Conservation (phyloP, 345 rosid genomes). For the Kandelia obovata region DNA sequence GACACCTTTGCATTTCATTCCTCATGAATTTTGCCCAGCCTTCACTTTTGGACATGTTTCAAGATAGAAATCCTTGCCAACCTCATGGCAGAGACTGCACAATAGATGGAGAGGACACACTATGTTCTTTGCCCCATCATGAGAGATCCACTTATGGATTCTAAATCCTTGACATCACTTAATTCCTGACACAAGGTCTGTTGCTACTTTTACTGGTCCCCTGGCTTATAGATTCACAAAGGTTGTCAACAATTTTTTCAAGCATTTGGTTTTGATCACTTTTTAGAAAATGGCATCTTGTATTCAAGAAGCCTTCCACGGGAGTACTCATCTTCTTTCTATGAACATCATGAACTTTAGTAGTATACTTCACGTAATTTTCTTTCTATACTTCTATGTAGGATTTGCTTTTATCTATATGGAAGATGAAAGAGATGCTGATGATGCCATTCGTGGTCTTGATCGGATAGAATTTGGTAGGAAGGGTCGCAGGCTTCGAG, state of each 20-base stretch:
- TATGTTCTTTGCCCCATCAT: conserved; percentile 62
- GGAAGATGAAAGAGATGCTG: conserved; percentile 98
- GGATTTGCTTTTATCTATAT: conserved; percentile 93
- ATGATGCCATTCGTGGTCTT: conserved; percentile 93
- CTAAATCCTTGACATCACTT: conserved; percentile 87
- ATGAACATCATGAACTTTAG: background rate
- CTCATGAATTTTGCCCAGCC: conserved; percentile 70
- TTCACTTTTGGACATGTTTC: conserved; percentile 66
- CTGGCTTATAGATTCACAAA: conserved; percentile 57
- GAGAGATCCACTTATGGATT: conserved; percentile 76
- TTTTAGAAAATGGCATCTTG: conserved; percentile 22
- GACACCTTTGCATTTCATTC: conserved; percentile 69
- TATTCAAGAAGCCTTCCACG: conserved; percentile 35
- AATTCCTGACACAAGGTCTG: conserved; percentile 83
- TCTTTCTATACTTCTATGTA: conserved; percentile 19
- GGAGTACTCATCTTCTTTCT: conserved; percentile 30
- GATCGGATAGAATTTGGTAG: conserved; percentile 79
- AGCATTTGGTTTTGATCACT: conserved; percentile 31
- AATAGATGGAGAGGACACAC: conserved; percentile 61
- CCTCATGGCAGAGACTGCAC: conserved; percentile 71
- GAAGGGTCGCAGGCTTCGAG: conserved; percentile 92
- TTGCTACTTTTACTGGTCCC: conserved; percentile 66
- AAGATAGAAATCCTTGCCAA: conserved; percentile 54
- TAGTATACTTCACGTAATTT: background rate
- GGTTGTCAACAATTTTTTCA: conserved; percentile 40